Conservation (phyloP, 2,329 filamentous ascomycete genomes). For the Aspergillus uvarum region DNA sequence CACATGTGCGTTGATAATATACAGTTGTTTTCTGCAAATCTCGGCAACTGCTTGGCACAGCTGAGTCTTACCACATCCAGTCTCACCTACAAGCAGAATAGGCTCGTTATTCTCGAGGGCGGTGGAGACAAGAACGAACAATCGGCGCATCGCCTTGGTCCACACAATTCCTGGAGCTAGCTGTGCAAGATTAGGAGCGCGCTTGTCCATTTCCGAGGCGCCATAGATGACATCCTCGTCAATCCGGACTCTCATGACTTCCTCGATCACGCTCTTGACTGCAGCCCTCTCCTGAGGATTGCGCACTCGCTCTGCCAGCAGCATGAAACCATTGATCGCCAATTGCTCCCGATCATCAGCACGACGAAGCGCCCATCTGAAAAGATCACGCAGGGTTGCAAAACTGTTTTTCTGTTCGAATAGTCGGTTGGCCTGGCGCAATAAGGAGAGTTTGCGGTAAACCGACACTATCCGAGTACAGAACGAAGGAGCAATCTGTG, state of each 20-base stretch:
- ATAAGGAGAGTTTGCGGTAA: conserved; percentile 85
- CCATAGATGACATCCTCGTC: conserved; percentile 73
- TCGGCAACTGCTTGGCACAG: conserved; percentile 91
- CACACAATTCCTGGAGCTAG: conserved; percentile 67
- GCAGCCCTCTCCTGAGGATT: conserved; percentile 80
- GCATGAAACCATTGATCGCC: conserved; percentile 91
- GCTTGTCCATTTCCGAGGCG: conserved; percentile 55
- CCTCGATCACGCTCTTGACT: conserved; percentile 85
- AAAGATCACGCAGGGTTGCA: conserved; percentile 91
- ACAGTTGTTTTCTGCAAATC: conserved; percentile 70
- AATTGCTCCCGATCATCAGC: conserved; percentile 86
- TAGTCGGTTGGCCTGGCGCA: conserved; percentile 84
- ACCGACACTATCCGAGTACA: conserved; percentile 88
- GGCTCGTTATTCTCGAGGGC: conserved; percentile 90
- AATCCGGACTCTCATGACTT: conserved; percentile 82
- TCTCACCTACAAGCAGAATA: conserved; percentile 91
- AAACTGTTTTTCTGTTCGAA: conserved; percentile 99
- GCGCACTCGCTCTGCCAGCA: conserved; percentile 91
- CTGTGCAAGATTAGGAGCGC: conserved; percentile 46
- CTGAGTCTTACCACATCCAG: conserved; percentile 95
- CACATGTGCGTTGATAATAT: conserved; percentile 95
- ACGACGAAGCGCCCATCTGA: conserved; percentile 85
- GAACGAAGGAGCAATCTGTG: conserved; percentile 86
- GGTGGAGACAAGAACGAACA: conserved; percentile 85
- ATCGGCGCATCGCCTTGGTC: conserved; percentile 89